Evolutionary conservation across 164 flowering plant genomes (phyloP).

Genomic region (Chloranthus sessilifolius): DNA sequence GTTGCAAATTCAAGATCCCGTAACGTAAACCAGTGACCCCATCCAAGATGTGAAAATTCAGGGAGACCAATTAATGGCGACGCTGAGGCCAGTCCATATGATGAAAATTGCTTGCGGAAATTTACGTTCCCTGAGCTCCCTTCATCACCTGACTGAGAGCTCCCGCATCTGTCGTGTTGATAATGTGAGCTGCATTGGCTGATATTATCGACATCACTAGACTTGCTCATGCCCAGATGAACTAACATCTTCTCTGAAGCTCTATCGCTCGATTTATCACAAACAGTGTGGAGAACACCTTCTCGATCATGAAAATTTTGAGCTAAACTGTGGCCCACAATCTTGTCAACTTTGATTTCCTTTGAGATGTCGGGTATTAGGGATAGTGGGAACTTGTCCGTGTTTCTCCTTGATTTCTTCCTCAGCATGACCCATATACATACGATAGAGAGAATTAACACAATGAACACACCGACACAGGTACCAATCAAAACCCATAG

Average conservation of each 20-base stretch:
- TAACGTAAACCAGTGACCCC: constrained; percentile 98
- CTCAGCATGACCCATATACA: constrained; percentile 54
- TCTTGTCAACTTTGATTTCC: constrained; percentile 71
- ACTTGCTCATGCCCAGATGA: constrained; percentile 62
- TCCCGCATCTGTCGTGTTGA: constrained; percentile 55
- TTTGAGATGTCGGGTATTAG: constrained; percentile 73
- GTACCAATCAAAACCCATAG: constrained; percentile 76
- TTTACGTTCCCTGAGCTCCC: constrained; percentile 48
- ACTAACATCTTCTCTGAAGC: constrained; percentile 55
- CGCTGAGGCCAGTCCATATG: constrained; percentile 42
- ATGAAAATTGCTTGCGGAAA: constrained; percentile 36
- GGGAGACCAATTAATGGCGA: constrained; percentile 88
- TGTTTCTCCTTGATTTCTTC: constrained; percentile 47
- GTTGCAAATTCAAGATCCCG: constrained; percentile 79
- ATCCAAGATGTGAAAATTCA: constrained; percentile 85
- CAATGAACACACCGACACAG: constrained; percentile 57
- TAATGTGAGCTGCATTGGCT: constrained; percentile 73
- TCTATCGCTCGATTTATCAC: constrained; percentile 44
- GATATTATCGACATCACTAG: constrained; percentile 60
- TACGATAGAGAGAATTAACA: constrained; percentile 52
- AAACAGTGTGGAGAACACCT: constrained; percentile 23
- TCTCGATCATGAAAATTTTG: constrained; percentile 43
- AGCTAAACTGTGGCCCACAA: constrained; percentile 23
- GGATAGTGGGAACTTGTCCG: constrained; percentile 35
- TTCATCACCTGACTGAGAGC: constrained; percentile 84